Evolutionary conservation across 257 asterid genomes (phyloP), one percentile per base, ranked within the genome.

Genomic region (Salvia hispanica): DNA sequence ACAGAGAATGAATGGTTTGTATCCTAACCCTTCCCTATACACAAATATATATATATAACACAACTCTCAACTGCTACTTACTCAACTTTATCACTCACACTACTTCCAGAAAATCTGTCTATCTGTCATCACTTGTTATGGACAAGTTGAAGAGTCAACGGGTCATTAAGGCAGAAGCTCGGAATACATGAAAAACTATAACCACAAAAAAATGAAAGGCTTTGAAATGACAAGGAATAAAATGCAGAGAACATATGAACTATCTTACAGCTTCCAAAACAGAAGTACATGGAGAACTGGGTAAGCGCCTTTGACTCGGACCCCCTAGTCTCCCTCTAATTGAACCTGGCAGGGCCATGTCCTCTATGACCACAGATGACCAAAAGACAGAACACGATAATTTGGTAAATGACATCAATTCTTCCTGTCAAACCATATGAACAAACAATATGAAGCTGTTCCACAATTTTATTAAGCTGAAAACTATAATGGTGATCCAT

Each of bases 311-410:
- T 74, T 80, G 95, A 74, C 98, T 92, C 63, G 95, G 95, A 25
- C 98, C 98, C 36, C 98, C 98, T 55, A 92, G 84, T 83, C 84
- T 86, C 78, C 98, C 98, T 69, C 63, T 79, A 43, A 92, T 72
- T 76, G 96, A 79, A 70, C 90, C 87, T 62, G 98, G 89, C 72
- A 88, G 84, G 64, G 61, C 48, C 66, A 70, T 66, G 63, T 78
- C 83, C 60, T 76, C 85, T 43, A 77, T 76, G 72, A 62, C 74
- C 74, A 75, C 74, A 69, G 71, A 64, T 33, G 82, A 79, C 88
- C 88, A 79, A 66, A 90, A 87, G 62, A 88, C 81, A 67, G 88
- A 83, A 72, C 86, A 76, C 42, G 97, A 82, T 72, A 70, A 67
- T 74, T 78, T 71, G 77, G 98, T 69, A 78, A 77, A 89, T 36